Conservation (phyloP, 2,329 filamentous ascomycete genomes). For the Claviceps sp. region DNA sequence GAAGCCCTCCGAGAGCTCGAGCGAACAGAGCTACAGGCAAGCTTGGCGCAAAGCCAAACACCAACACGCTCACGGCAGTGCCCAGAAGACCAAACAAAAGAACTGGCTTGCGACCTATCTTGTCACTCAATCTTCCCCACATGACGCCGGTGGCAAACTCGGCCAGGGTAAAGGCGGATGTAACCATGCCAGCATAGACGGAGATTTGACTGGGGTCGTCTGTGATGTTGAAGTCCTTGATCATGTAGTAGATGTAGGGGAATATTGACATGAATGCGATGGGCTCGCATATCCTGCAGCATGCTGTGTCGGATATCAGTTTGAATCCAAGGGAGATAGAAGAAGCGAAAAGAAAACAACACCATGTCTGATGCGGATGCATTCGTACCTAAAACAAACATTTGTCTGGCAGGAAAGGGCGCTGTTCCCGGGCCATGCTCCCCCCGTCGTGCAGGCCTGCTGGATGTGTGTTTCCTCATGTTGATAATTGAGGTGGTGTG, state of each 20-base stretch:
- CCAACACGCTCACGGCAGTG: slow-evolving; percentile 81
- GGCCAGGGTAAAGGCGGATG: slow-evolving; percentile 87
- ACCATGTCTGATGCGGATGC: background rate
- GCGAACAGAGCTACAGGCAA: slow-evolving; percentile 74
- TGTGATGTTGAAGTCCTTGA: slow-evolving; percentile 78
- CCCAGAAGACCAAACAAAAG: slow-evolving; percentile 80
- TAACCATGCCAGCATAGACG: slow-evolving; percentile 90
- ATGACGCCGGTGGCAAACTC: slow-evolving; percentile 87
- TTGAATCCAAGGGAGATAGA: too few species aligned
- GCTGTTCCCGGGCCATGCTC: slow-evolving; percentile 13
- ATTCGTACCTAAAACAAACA: slow-evolving; percentile 38
- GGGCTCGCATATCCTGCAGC: slow-evolving; percentile 93
- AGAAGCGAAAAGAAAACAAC: background rate
- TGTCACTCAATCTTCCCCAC: slow-evolving; percentile 89
- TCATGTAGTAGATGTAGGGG: slow-evolving; percentile 97
- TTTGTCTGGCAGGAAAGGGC: slow-evolving; percentile 29
- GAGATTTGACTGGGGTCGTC: slow-evolving; percentile 68
- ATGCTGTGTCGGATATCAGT: slow-evolving; percentile 36
- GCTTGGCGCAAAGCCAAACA: slow-evolving; percentile 82
- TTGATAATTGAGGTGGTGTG: background rate
- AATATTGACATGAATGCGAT: slow-evolving; percentile 99
- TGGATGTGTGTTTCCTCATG: slow-evolving; percentile 18
- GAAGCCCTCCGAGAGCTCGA: slow-evolving; percentile 73
- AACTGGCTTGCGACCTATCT: slow-evolving; percentile 82
- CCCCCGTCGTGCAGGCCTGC: slow-evolving; percentile 12